Conservation (phyloP, 2,329 filamentous ascomycete species). For the Monilinia fructicola region DNA sequence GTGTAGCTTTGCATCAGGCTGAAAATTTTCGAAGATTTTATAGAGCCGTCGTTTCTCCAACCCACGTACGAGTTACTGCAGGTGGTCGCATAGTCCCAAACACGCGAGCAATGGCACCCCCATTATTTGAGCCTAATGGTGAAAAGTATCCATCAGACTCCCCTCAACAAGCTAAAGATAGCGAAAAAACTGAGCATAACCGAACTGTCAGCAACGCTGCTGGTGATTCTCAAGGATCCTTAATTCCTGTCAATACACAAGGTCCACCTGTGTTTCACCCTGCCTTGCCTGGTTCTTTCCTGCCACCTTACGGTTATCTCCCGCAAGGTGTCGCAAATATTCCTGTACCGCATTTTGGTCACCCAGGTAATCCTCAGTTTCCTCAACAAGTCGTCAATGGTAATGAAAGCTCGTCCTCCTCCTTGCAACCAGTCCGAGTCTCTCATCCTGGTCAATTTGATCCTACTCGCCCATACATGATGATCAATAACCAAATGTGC, state of each 20-base stretch:
- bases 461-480: slow-evolving; percentile 39
- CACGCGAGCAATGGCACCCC: slow-evolving; percentile 46
- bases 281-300: slow-evolving; percentile 26
- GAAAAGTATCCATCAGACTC: slow-evolving; percentile 35
- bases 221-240: slow-evolving; percentile 13
- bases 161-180: slow-evolving; percentile 18
- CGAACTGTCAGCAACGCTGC: slow-evolving; percentile 4
- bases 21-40: slow-evolving; percentile 69
- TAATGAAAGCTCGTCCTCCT: neutral
- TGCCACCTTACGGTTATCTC: slow-evolving; percentile 28
- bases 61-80: slow-evolving; percentile 65
- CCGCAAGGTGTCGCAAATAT: slow-evolving; percentile 23
- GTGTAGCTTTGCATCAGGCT: slow-evolving; percentile 54
- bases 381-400: slow-evolving; percentile 1
- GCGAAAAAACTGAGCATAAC: slow-evolving; percentile 9
- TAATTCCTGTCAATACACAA: slow-evolving; percentile 6
- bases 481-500: slow-evolving; percentile 38
- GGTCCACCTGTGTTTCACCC: slow-evolving; percentile 26
- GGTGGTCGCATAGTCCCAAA: slow-evolving; percentile 67
- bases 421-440: slow-evolving; percentile 36
- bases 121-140: slow-evolving; percentile 35
- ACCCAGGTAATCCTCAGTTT: slow-evolving; percentile 17
- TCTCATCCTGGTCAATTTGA: slow-evolving; percentile 41
- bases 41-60: slow-evolving; percentile 66
- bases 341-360: slow-evolving; percentile 17